A percentile compares a stretch with the other conserved stretches of the same genome.
Conservation (phyloP, 495 filamentous ascomycete species). For the Chaetomium fimeti region DNA sequence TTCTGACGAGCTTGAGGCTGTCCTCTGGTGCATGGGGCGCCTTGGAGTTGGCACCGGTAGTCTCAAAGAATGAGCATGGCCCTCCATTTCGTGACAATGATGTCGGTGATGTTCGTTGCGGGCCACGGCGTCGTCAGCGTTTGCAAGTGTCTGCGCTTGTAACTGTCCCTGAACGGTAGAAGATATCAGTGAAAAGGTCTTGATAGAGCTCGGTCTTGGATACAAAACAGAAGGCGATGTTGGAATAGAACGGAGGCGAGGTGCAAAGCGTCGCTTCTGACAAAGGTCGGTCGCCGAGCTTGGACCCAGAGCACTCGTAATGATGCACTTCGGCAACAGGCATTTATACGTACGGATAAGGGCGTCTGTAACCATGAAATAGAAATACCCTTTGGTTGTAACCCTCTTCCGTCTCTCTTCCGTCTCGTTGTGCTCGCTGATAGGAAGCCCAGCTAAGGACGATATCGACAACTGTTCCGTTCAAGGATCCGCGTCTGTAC, state of each 20-base stretch:
- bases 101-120: not conserved
- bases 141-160: not conserved
- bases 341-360: conserved; percentile 1
- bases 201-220: not conserved
- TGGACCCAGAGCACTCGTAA: no score
- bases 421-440: not conserved
- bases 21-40: conserved; percentile 34
- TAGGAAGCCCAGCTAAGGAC: not conserved
- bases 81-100: conserved; percentile 3
- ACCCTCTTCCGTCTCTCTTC: not conserved
- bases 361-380: not conserved
- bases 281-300: no score
- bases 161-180: not conserved
- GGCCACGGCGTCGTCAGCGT: not conserved
- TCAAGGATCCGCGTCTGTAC: not conserved
- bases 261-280: no score
- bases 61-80: not conserved
- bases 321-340: not conserved
- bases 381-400: not conserved
- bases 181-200: not conserved
- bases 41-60: conserved; percentile 13
- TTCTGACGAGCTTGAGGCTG: conserved; percentile 41
- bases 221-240: not conserved
- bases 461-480: not conserved
- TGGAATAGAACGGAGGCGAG: not conserved